These are phyloP conservation scores for Starmera quercuum DNA, from an alignment of 805 yeast species.

Conservation along the genomic window DNA sequence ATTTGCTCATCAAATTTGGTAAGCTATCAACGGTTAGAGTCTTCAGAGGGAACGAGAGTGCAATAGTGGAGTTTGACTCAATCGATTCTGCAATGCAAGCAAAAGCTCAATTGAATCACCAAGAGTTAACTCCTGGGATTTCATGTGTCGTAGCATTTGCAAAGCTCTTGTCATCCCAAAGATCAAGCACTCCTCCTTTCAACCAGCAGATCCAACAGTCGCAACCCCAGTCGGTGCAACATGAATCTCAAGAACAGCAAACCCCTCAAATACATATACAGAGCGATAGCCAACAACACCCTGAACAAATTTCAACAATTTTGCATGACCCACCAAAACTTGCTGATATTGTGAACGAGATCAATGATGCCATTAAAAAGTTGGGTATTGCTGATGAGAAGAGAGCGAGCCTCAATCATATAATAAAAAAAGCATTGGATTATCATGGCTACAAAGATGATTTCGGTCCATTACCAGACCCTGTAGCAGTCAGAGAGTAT, in stretches of 20 bases:
- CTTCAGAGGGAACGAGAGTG: constrained; percentile 40
- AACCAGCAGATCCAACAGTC: constrained; percentile 16
- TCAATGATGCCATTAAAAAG: constrained; percentile 20
- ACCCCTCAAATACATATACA: constrained; percentile 7
- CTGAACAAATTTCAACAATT: constrained; percentile 8
- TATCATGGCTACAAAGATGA: constrained; percentile 43
- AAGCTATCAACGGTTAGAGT: constrained; percentile 52
- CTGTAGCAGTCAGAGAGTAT: constrained; percentile 58
- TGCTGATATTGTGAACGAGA: constrained; percentile 19
- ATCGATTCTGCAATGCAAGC: constrained; percentile 76
- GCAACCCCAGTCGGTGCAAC: constrained; percentile 11
- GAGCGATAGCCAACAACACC: background rate
- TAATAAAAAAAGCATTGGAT: constrained; percentile 35
- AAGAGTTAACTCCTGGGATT: constrained; percentile 74
- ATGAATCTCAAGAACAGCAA: constrained; percentile 15
- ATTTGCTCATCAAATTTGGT: constrained; percentile 59
- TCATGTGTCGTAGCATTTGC: constrained; percentile 82
- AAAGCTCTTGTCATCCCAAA: constrained; percentile 40
- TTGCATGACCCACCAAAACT: constrained; percentile 14
- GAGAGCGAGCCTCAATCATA: constrained; percentile 27
- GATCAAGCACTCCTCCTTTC: constrained; percentile 12
- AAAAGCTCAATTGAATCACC: constrained; percentile 69
- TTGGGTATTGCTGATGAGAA: constrained; percentile 24
- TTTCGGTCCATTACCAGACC: constrained; percentile 74
- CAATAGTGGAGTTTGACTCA: constrained; percentile 64